A percentile compares a stretch with the other conserved stretches of the same genome.
phyloP scores from a whole-genome alignment of 441 rosid species.

The Corymbia citriodora region DNA sequence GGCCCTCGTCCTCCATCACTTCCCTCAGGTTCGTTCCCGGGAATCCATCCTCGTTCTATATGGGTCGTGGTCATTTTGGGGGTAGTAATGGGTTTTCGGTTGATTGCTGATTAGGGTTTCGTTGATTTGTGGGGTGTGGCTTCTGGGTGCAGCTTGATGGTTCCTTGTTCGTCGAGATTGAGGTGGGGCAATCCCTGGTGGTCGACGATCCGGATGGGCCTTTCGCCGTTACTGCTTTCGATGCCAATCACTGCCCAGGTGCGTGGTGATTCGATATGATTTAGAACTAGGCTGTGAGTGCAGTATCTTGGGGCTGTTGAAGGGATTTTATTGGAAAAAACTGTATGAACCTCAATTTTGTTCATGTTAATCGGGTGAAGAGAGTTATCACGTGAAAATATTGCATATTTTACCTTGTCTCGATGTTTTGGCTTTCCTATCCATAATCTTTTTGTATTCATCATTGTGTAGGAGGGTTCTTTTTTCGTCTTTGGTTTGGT shows the following conservation, averaged over 20 bases:
- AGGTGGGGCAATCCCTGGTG: slow-evolving; percentile 46
- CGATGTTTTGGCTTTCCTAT: background rate
- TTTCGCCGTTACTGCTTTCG: slow-evolving; percentile 61
- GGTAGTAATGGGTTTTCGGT: background rate
- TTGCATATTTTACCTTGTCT: background rate
- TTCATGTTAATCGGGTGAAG: background rate
- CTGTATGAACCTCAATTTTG: background rate
- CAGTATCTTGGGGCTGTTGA: background rate
- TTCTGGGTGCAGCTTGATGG: slow-evolving; percentile 34
- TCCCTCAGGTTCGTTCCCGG: slow-evolving; percentile 37
- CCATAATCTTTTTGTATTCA: background rate
- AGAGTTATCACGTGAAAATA: background rate
- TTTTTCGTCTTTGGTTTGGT: background rate
- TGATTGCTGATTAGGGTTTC: background rate
- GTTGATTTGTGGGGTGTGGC: background rate
- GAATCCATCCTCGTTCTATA: background rate
- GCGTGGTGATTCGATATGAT: background rate
- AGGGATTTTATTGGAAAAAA: background rate
- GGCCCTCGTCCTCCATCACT: slow-evolving; percentile 46
- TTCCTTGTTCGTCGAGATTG: slow-evolving; percentile 51
- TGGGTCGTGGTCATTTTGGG: background rate
- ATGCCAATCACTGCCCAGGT: slow-evolving; percentile 88
- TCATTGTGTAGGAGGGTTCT: background rate
- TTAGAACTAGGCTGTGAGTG: background rate
- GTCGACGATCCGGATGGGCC: slow-evolving; percentile 56